Conservation (phyloP, 2,329 filamentous ascomycete genomes). For the Ophiosphaerella korrae region DNA sequence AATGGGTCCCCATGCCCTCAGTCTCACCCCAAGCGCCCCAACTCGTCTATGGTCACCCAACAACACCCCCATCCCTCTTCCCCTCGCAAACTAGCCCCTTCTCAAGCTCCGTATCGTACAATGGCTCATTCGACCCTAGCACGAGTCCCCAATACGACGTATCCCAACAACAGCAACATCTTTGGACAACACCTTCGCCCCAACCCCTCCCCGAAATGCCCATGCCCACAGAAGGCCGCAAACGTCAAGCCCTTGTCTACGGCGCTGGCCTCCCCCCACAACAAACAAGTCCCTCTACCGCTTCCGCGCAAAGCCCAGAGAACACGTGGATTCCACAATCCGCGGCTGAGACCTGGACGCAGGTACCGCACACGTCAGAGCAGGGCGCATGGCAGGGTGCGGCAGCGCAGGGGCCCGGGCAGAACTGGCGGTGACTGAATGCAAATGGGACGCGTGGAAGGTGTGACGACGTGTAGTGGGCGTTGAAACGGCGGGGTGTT, state of each 20-base stretch:
- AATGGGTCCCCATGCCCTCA: slow-evolving; percentile 34
- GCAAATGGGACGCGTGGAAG: no score
- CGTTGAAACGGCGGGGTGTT: no score
- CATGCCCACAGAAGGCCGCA: slow-evolving; percentile 37
- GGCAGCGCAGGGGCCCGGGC: background rate
- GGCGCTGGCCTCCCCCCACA: slow-evolving; percentile 27
- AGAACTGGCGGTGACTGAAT: no score
- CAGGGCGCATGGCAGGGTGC: background rate
- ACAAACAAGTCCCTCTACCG: slow-evolving; percentile 13
- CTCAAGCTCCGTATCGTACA: slow-evolving; percentile 35
- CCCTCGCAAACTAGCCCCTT: slow-evolving; percentile 36
- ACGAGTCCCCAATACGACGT: slow-evolving; percentile 21
- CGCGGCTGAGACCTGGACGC: no score
- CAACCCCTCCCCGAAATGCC: slow-evolving; percentile 40
- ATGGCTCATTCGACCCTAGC: slow-evolving; percentile 24
- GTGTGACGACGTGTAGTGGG: no score
- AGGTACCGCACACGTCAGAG: background rate
- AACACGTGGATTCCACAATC: background rate
- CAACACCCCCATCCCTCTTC: slow-evolving; percentile 38
- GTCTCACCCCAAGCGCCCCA: slow-evolving; percentile 30
- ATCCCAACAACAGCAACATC: slow-evolving; percentile 21
- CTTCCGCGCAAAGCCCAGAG: background rate
- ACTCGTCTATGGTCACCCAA: slow-evolving; percentile 32
- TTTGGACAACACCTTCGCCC: slow-evolving; percentile 32
- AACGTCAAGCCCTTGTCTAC: slow-evolving; percentile 38